phyloP scores from a whole-genome alignment of 768 basidiomycete genomes.

The Amanita exitialis region DNA sequence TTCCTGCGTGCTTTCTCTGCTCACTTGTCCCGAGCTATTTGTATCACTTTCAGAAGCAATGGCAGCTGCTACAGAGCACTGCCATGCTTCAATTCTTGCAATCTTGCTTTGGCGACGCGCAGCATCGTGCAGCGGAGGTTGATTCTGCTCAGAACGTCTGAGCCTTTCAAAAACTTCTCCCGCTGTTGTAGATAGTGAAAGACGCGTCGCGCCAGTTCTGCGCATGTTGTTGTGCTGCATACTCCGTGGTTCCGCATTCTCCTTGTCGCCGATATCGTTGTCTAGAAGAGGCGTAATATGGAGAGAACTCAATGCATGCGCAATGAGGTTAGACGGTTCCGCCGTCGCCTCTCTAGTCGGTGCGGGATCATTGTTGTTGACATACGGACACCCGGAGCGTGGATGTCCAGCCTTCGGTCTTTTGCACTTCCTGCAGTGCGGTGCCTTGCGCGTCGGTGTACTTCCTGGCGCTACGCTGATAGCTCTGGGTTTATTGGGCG shows the following conservation, averaged over 20 bases:
- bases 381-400: constrained; percentile 48
- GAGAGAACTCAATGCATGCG: constrained; percentile 37
- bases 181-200: constrained; percentile 4
- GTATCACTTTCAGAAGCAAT: background rate
- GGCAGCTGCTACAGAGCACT: background rate
- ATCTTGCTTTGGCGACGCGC: background rate
- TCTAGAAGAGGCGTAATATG: constrained; percentile 20
- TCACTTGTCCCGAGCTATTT: background rate
- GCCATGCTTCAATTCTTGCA: constrained; percentile 4
- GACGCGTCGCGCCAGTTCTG: background rate
- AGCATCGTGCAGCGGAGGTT: background rate
- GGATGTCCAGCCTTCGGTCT: constrained; percentile 50
- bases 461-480: constrained; percentile 13
- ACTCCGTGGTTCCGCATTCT: background rate
- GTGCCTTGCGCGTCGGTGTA: constrained; percentile 36
- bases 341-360: background rate
- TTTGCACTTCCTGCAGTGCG: constrained; percentile 45
- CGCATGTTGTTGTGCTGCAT: background rate
- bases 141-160: background rate
- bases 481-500: constrained; percentile 10
- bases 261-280: background rate
- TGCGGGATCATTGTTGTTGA: constrained; percentile 13
- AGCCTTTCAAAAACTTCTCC: constrained; percentile 5
- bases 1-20: background rate
- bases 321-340: constrained; percentile 14